Evolutionary conservation across 768 basidiomycete species (phyloP), one percentile per base, ranked within the genome.

Genomic region (Trametes villosa): DNA sequence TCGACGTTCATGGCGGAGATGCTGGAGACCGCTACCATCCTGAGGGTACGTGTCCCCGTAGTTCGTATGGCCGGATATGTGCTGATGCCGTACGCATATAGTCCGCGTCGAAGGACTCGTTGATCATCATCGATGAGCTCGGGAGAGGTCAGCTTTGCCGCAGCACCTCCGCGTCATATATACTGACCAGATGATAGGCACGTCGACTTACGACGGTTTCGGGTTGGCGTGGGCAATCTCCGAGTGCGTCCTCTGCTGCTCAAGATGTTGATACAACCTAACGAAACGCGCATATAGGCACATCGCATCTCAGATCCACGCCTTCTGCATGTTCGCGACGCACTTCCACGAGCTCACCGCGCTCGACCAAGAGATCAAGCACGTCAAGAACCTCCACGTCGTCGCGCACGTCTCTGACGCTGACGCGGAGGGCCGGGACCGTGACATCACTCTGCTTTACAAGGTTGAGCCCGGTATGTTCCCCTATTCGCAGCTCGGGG

Each of bases 1-100:
- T 96, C 94, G 26, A 99, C 96, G 0, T 99, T 99, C 73, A 98
- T 98, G 96, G 96, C 95, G 1, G 97, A 99, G 75, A 98, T 98
- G 97, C 82, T 99, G 29, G 97, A 99, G 74, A 98, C 96, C 0
- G 96, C 97, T 0, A 93, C 92, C 0, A 98, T 98, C 68, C 82
- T 99, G 42, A 83, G 89, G 68, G 94, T 93, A 36, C 29, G 86
- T 68, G 31, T 51, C 17, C 46, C 33, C 13, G 33, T 6, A 15
- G 3, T 17, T 7, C 8, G 29, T 7, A 9, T n/a, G 12, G 22
- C 8, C 24, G 7, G 29, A 48, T 9, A 24, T 2, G 34, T 24
- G 20, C 33, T 62, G 13, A 63, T 7, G 26, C 15, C 29, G 36
- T 18, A n/a, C 36, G n/a, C n/a, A n/a, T n/a, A 57, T 17, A 97